A percentile compares a stretch with the other conserved stretches of the same genome.
phyloP scores from a whole-genome alignment of 1,139 yeast species.

The Insectozyma bohioensis region DNA sequence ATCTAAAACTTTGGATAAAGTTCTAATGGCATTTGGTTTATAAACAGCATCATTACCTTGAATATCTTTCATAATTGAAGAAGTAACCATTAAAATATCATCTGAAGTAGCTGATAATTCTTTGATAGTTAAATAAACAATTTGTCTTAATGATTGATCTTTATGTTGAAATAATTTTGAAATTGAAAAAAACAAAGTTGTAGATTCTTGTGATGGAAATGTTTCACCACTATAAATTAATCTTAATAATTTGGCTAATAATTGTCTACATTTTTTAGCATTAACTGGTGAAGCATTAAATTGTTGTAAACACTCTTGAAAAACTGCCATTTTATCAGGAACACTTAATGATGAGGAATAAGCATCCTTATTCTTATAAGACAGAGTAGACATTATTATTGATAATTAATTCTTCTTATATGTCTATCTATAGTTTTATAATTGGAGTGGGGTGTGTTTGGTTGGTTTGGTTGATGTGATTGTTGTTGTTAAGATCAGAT shows the following conservation, averaged over 20 bases:
- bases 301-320: constrained; percentile 91
- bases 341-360: constrained; percentile 50
- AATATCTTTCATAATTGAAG: constrained; percentile 96
- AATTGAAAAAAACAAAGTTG: constrained; percentile 88
- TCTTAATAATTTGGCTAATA: constrained; percentile 72
- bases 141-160: constrained; percentile 86
- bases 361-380: constrained; percentile 84
- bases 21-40: constrained; percentile 93
- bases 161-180: constrained; percentile 94
- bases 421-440: too few relatives aligned
- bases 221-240: constrained; percentile 80
- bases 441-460: too few relatives aligned
- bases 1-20: constrained; percentile 86
- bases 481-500: too few relatives aligned
- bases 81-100: constrained; percentile 95
- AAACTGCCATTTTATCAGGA: constrained; percentile 96
- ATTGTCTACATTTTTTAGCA: constrained; percentile 79
- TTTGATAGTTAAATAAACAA: constrained; percentile 91
- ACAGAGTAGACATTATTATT: constrained; percentile 65
- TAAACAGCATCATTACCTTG: constrained; percentile 84
- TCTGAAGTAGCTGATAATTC: constrained; percentile 83
- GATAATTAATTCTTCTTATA: too few relatives aligned
- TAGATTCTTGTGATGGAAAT: constrained; percentile 87
- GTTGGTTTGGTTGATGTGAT: too few relatives aligned
- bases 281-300: constrained; percentile 92